A percentile compares a stretch with the other conserved stretches of the same genome.
Evolutionary conservation across 495 filamentous ascomycete genomes (phyloP).

Genomic region (Pyrenula massariospora): DNA sequence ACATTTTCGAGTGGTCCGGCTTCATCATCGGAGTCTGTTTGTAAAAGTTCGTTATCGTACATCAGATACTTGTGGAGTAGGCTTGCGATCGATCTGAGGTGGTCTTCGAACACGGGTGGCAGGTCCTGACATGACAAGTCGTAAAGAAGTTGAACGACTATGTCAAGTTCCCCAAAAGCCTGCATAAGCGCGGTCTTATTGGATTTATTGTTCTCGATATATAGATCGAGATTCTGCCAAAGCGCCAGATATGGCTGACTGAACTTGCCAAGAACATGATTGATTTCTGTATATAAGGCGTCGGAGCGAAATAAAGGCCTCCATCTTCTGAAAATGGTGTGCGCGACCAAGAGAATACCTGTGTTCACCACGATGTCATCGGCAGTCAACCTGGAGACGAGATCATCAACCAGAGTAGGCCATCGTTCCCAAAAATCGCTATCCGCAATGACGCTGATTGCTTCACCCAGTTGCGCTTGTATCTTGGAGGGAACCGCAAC

Average conservation of each 20-base stretch:
- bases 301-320: slow-evolving; percentile 85
- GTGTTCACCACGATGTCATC: slow-evolving; percentile 72
- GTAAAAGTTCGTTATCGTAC: slow-evolving; percentile 72
- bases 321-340: slow-evolving; percentile 97
- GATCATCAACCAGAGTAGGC: slow-evolving; percentile 86
- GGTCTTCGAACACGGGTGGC: slow-evolving; percentile 82
- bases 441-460: slow-evolving; percentile 92
- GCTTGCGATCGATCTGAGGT: slow-evolving; percentile 59
- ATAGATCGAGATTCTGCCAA: slow-evolving; percentile 66
- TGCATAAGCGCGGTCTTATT: slow-evolving; percentile 62
- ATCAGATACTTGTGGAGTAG: slow-evolving; percentile 87
- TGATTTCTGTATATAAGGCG: slow-evolving; percentile 82
- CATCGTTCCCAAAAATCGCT: slow-evolving; percentile 94
- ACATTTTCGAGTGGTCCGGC: slow-evolving; percentile 70
- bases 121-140: slow-evolving; percentile 95
- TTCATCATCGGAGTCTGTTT: slow-evolving; percentile 77
- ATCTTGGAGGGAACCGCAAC: slow-evolving; percentile 76
- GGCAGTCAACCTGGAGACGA: slow-evolving; percentile 73
- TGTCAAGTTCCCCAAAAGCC: slow-evolving; percentile 69
- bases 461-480: slow-evolving; percentile 88
- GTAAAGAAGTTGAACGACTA: slow-evolving; percentile 83
- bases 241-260: slow-evolving; percentile 68
- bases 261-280: slow-evolving; percentile 82
- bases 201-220: slow-evolving; percentile 61
- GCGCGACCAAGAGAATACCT: slow-evolving; percentile 90